Base-by-base conservation (phyloP, 441 rosid genomes). In the Aquilaria agallochum region DNA sequence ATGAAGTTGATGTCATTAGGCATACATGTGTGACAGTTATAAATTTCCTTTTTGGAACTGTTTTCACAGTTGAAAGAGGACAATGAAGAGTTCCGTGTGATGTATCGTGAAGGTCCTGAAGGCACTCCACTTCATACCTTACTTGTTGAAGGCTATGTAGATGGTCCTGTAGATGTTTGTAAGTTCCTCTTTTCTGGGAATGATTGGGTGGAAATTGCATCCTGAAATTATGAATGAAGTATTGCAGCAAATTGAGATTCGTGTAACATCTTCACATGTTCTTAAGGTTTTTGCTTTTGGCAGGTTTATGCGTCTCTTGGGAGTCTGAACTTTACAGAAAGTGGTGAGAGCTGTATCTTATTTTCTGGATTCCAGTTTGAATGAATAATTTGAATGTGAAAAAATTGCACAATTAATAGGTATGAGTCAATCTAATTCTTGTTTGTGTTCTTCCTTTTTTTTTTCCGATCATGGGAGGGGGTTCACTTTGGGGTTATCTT, bases 111-210 rank as follows among this genome's bases (percentile, higher is more conserved):
- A 83, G 99, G 99, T 78, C 86, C 83, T 32, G 73, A 81, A 63
- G 98, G 96, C 50, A 83, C 86, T 68, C 95, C 95, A 2, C 81
- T 83, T 74, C 96, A 95, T 49, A 81, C 89, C 6, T 75, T 95
- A 65, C 98, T 95, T 15, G 98, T 84, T 50, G 99, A 95, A 83
- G 99, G 99, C 73, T 90, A 79, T 73, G 78, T 92, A 9, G 95
- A 95, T 55, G 99, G 89, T 5, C 83, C 97, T 27, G 40, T 92
- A 4, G 95, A 95, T 77, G 67, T 74, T 60, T 89, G 99, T 92
- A 84, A 78, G 98, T 81, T 69, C 56, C 14, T 11, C 67, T 59
- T 14, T 55, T 11, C 14, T 44, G 50, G 30, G 15, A 56, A 48
- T 58, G 60, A 54, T 63, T 63, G 45, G 45, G 45, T 40, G 45